Conservation (phyloP, 805 yeast species). For the Candida corydali region DNA sequence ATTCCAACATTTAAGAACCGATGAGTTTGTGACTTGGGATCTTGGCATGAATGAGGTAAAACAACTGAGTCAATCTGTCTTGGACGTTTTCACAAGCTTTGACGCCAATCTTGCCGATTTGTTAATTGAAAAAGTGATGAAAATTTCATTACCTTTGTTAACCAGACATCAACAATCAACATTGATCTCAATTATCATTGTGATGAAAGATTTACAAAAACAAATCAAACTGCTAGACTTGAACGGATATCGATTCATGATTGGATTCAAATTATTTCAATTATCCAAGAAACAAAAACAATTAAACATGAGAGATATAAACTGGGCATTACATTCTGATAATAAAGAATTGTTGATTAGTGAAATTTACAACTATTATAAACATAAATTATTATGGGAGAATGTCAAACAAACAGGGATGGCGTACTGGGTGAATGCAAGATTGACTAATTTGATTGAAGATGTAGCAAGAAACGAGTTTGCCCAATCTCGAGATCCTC, state of each 20-base stretch:
- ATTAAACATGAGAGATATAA: constrained; percentile 73
- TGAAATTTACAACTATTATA: constrained; percentile 40
- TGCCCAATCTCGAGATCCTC: constrained; percentile 61
- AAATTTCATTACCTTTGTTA: constrained; percentile 67
- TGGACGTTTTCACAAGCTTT: constrained; percentile 33
- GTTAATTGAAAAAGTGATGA: constrained; percentile 57
- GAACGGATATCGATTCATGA: constrained; percentile 66
- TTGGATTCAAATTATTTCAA: constrained; percentile 67
- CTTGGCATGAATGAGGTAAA: constrained; percentile 22
- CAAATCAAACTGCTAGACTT: constrained; percentile 43
- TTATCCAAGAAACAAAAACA: constrained; percentile 44
- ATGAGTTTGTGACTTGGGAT: constrained; percentile 28
- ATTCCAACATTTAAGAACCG: constrained; percentile 46
- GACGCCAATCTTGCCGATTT: constrained; percentile 40
- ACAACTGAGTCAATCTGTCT: constrained; percentile 8
- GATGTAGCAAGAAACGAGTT: constrained; percentile 70
- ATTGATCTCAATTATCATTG: constrained; percentile 62
- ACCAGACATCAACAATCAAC: constrained; percentile 93
- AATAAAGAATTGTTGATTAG: constrained; percentile 64
- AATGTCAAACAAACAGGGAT: constrained; percentile 58
- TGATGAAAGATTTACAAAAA: constrained; percentile 52
- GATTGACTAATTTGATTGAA: constrained; percentile 48
- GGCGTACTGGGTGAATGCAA: constrained; percentile 59
- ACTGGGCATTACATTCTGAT: constrained; percentile 84
- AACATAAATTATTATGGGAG: constrained; percentile 54